Evolutionary conservation across 106 monocot genomes (phyloP).

Genomic region (Dendrobium chrysotoxum): DNA sequence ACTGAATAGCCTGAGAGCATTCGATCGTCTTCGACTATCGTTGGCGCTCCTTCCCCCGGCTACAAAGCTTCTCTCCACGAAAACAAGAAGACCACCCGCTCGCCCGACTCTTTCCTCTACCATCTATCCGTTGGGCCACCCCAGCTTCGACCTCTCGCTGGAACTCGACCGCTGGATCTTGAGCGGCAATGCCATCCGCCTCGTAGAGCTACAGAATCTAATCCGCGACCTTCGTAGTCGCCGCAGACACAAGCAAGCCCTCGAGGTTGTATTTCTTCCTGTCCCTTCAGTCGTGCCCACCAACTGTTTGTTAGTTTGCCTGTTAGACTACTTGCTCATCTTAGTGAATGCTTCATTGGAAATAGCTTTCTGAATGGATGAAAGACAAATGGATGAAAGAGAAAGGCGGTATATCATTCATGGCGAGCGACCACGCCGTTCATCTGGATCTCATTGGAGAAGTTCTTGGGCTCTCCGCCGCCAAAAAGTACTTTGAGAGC

Average conservation of each 20-base stretch:
- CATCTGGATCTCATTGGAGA: slow-evolving; percentile 68
- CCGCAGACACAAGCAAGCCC: slow-evolving; percentile 44
- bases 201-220: slow-evolving; percentile 36
- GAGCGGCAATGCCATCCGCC: slow-evolving; percentile 25
- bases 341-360: not conserved
- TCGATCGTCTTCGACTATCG: not conserved
- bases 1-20: not conserved
- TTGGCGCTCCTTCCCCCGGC: not conserved
- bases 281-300: not conserved
- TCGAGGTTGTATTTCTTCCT: slow-evolving; percentile 35
- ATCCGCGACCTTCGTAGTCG: slow-evolving; percentile 56
- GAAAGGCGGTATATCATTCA: slow-evolving; percentile 30
- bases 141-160: slow-evolving; percentile 34
- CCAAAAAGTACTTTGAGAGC: slow-evolving; percentile 61
- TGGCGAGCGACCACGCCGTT: slow-evolving; percentile 63
- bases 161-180: slow-evolving; percentile 56
- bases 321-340: not conserved
- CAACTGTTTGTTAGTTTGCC: not conserved
- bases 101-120: slow-evolving; percentile 23
- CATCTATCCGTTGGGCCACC: slow-evolving; percentile 52
- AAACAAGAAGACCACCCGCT: not conserved
- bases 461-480: slow-evolving; percentile 35
- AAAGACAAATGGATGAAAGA: slow-evolving; percentile 67
- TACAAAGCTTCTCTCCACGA: not conserved
- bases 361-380: not conserved